Evolutionary conservation across 2,329 filamentous ascomycete genomes (phyloP).

Genomic region (Aspergillus novofumigatus): DNA sequence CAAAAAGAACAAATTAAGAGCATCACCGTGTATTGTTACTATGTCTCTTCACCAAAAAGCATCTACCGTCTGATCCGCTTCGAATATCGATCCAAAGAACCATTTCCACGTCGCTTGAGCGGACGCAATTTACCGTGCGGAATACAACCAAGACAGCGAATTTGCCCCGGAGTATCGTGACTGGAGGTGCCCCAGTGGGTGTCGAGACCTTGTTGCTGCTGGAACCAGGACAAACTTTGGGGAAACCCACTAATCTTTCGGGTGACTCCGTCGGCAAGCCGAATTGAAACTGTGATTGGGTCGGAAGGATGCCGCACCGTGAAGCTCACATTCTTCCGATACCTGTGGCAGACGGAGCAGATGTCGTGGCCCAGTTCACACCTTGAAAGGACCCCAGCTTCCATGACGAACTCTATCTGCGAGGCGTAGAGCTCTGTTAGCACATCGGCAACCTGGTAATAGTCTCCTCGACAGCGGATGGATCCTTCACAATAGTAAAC

Average conservation of each 20-base stretch:
- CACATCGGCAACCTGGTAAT: constrained; percentile 2
- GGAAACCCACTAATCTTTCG: constrained; percentile 13
- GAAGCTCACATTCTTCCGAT: constrained; percentile 6
- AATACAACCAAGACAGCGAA: constrained; percentile 2
- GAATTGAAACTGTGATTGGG: constrained; percentile 3
- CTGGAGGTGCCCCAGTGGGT: constrained; percentile 4
- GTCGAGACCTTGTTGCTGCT: constrained; percentile 6
- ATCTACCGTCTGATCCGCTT: too few relatives aligned
- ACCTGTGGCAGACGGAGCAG: constrained; percentile 5
- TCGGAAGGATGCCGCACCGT: constrained; percentile 6
- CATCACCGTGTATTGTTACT: too few relatives aligned
- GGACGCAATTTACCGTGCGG: too few relatives aligned
- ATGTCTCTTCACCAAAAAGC: too few relatives aligned
- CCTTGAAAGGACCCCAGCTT: constrained; percentile 4
- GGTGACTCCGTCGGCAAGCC: background rate
- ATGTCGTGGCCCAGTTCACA: constrained; percentile 4
- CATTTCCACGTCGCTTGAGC: too few relatives aligned
- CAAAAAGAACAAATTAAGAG: too few relatives aligned
- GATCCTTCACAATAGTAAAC: constrained; percentile 9
- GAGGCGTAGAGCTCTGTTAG: constrained; percentile 2
- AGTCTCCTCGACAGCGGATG: constrained; percentile 7
- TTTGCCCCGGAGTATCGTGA: constrained; percentile 9
- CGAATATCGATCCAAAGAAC: too few relatives aligned
- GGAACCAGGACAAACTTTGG: constrained; percentile 11
- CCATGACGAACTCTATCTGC: constrained; percentile 5